A percentile compares a stretch with the other conserved stretches of the same genome.
These are phyloP conservation scores for Ogataea saltuana DNA, from an alignment of 805 yeast species.

Conservation along the genomic window DNA sequence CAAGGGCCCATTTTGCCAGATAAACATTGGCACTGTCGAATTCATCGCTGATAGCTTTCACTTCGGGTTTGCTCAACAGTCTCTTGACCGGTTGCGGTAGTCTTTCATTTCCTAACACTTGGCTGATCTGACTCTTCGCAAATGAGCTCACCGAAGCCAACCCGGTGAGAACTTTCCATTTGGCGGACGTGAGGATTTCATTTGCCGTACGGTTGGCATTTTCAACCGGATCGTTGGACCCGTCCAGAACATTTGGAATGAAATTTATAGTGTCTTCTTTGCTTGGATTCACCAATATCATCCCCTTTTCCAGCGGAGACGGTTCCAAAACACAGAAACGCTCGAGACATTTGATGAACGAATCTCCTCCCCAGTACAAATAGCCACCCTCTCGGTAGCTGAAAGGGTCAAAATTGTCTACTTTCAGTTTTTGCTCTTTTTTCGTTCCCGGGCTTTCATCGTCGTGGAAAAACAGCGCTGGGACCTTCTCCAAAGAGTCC, in stretches of 20 bases:
- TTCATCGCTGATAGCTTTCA: slow-evolving; percentile 77
- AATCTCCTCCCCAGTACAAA: slow-evolving; percentile 90
- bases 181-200: slow-evolving; percentile 61
- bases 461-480: slow-evolving; percentile 91
- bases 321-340: slow-evolving; percentile 61
- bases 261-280: slow-evolving; percentile 63
- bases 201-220: slow-evolving; percentile 40
- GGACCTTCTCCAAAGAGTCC: slow-evolving; percentile 60
- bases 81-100: slow-evolving; percentile 59
- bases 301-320: slow-evolving; percentile 70
- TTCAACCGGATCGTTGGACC: slow-evolving; percentile 36
- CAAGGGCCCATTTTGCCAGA: slow-evolving; percentile 95
- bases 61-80: slow-evolving; percentile 74
- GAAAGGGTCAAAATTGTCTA: slow-evolving; percentile 74
- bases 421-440: slow-evolving; percentile 56
- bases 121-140: slow-evolving; percentile 65
- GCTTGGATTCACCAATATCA: slow-evolving; percentile 78
- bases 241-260: slow-evolving; percentile 43
- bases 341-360: slow-evolving; percentile 59
- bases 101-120: slow-evolving; percentile 44
- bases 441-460: slow-evolving; percentile 77
- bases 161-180: slow-evolving; percentile 84
- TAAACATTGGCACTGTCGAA: slow-evolving; percentile 91
- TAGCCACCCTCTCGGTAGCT: slow-evolving; percentile 44
- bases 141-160: slow-evolving; percentile 75